phyloP scores from a whole-genome alignment of 805 yeast genomes.

The Ascoidea rubescens region DNA sequence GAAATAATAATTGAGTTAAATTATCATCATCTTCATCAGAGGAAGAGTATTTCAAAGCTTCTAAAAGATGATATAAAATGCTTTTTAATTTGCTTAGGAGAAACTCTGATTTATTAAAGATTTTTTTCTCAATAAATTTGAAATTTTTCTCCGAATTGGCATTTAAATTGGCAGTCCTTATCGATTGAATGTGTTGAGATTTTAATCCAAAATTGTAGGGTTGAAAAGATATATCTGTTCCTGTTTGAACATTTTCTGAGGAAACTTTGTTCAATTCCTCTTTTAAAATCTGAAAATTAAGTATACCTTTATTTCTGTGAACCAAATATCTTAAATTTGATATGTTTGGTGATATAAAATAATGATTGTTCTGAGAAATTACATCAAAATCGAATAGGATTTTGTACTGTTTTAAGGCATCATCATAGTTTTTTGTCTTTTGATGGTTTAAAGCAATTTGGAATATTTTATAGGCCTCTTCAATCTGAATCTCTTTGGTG shows the following conservation, averaged over 20 bases:
- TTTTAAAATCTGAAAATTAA: constrained; percentile 33
- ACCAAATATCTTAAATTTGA: constrained; percentile 64
- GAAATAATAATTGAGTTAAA: constrained; percentile 33
- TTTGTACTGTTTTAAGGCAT: constrained; percentile 42
- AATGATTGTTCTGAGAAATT: constrained; percentile 27
- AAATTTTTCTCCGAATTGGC: too few species aligned
- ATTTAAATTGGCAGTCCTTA: too few species aligned
- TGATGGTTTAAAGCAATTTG: constrained; percentile 58
- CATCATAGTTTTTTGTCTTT: constrained; percentile 28
- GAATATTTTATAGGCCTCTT: constrained; percentile 67
- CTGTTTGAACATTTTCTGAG: too few species aligned
- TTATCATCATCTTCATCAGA: constrained; percentile 41
- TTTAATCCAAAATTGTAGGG: too few species aligned
- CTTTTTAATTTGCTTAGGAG: constrained; percentile 25
- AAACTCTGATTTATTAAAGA: too few species aligned
- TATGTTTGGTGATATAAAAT: constrained; percentile 45
- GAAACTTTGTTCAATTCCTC: constrained; percentile 6
- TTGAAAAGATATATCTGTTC: too few species aligned
- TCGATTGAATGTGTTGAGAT: too few species aligned
- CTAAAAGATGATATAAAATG: constrained; percentile 40
- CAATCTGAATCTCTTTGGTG: constrained; percentile 80
- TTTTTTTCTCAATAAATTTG: too few species aligned
- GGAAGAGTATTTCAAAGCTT: constrained; percentile 43
- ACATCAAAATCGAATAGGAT: constrained; percentile 59
- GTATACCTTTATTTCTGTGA: constrained; percentile 69